A percentile compares a stretch with the other conserved stretches of the same genome.
Evolutionary conservation across 768 basidiomycete genomes (phyloP).

Genomic region (Holtermanniella nyarrowii): DNA sequence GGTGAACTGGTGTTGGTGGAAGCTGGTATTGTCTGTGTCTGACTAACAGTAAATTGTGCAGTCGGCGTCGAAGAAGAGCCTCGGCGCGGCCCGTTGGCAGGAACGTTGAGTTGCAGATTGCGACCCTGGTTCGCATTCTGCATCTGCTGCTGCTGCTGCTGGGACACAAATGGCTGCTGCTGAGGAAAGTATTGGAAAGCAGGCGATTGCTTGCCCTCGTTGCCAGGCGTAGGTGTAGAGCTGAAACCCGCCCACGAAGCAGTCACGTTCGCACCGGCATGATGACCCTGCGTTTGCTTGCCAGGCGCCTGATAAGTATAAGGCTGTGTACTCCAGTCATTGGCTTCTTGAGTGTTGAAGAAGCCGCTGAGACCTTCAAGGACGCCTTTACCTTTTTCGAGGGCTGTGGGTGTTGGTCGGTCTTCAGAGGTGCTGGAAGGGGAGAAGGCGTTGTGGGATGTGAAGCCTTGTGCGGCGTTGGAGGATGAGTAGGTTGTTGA

Average conservation of each 20-base stretch:
- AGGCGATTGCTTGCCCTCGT: constrained; percentile 6
- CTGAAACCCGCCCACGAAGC: constrained; percentile 11
- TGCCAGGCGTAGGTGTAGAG: constrained; percentile 16
- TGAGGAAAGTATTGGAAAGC: background rate
- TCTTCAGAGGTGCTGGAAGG: constrained; percentile 3
- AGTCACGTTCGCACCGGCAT: background rate
- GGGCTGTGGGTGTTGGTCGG: background rate
- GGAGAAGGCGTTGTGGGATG: background rate
- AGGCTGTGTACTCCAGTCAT: constrained; percentile 2
- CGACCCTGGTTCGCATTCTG: background rate
- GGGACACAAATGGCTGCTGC: background rate
- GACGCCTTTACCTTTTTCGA: constrained; percentile 3
- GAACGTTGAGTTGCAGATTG: background rate
- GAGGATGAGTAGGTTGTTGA: background rate
- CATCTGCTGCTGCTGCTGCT: background rate
- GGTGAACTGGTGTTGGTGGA: constrained; percentile 4
- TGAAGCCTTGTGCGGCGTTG: background rate
- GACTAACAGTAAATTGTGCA: background rate
- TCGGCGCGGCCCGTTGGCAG: too few relatives aligned
- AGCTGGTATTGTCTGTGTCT: background rate
- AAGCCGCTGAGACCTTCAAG: constrained; percentile 16
- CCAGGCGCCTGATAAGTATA: background rate
- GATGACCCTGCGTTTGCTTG: background rate
- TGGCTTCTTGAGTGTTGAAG: constrained; percentile 8
- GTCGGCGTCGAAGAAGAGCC: too few relatives aligned